A percentile compares a stretch with the other conserved stretches of the same genome.
phyloP scores from a whole-genome alignment of 169 alveolate species.

The Plasmodium yoelii region DNA sequence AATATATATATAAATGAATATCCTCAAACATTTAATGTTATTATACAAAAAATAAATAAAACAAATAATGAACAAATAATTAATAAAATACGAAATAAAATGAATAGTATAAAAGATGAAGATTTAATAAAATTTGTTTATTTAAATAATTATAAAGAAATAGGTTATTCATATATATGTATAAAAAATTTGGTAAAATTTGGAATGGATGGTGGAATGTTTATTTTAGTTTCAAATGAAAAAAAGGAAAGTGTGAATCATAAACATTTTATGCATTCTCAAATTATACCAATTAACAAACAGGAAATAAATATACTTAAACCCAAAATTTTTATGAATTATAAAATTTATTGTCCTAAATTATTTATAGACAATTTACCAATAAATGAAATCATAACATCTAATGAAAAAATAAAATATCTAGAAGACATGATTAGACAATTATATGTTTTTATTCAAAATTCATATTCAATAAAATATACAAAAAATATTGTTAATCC shows the following conservation, averaged over 20 bases:
- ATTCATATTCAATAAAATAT: background rate
- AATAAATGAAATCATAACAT: slow-evolving; percentile 30
- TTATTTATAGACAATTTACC: slow-evolving; percentile 26
- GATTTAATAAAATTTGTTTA: slow-evolving; percentile 40
- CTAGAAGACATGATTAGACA: slow-evolving; percentile 64
- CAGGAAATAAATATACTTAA: slow-evolving; percentile 52
- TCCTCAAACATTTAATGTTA: slow-evolving; percentile 63
- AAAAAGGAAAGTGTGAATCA: slow-evolving; percentile 1
- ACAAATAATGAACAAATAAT: slow-evolving; percentile 35
- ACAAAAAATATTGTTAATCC: background rate
- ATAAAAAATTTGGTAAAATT: slow-evolving; percentile 32
- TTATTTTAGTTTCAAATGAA: slow-evolving; percentile 27
- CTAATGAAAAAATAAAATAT: slow-evolving; percentile 27
- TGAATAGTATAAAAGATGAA: slow-evolving; percentile 40
- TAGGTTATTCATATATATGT: slow-evolving; percentile 63
- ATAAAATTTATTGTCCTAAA: slow-evolving; percentile 41
- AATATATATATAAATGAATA: slow-evolving; percentile 45
- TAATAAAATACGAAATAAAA: slow-evolving; percentile 50
- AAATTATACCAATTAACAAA: slow-evolving; percentile 21
- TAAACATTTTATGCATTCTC: background rate
- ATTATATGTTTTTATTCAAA: slow-evolving; percentile 39
- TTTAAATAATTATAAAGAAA: slow-evolving; percentile 53
- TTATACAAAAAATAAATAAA: slow-evolving; percentile 29
- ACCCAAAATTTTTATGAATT: slow-evolving; percentile 57
- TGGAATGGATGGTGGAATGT: slow-evolving; percentile 67